Base-by-base conservation (phyloP, 148 eudicot genomes). In the Camellia granthamiana region DNA sequence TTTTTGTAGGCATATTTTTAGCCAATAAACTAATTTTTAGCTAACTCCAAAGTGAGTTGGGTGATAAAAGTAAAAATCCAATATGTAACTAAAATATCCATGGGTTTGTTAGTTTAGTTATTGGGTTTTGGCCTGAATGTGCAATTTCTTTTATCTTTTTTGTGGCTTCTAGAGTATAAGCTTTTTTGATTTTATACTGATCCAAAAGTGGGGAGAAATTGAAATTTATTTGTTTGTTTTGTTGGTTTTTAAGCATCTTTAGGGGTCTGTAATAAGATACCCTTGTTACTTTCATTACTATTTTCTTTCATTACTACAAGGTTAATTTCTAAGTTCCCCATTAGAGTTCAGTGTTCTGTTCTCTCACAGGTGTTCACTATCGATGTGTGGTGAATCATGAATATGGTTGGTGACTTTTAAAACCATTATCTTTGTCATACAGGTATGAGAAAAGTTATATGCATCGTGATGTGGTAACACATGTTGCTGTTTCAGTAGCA, bases 391-490 rank as follows among this genome's bases (percentile, higher is more conserved):
- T 2, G 68, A 41, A 1, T 78, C 41, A 52, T 18, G n/a, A 68
- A n/a, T 43, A 43, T 58, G 1, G 54, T 67, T 13, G 44, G 13
- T 64, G 14, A 62, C 21, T 18, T 79, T 23, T 62, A 74, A 42
- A 69, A 76, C 49, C 63, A 58, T 75, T 41, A 18, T 65, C n/a
- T 60, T 83, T 59, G 56, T 75, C 64, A 77, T 83, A 61, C 85
- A 96, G 99, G 98, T 96, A 96, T 76, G 99, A 96, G 88, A 96
- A 96, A 84, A 96, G 98, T 83, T 96, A 91, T 79, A 96, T 96
- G 99, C 99, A 96, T 79, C 93, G 98, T 60, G 98, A 96, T 88
- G 94, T 96, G 81, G 95, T 96, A 46, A 96, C 98, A 4, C 99
- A 96, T 86, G 98, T 96, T 79, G 99, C 97, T 14, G 94, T 93